These are phyloP conservation scores for Eimeria maxima DNA, from an alignment of 169 alveolate species.

Conservation along the genomic window DNA sequence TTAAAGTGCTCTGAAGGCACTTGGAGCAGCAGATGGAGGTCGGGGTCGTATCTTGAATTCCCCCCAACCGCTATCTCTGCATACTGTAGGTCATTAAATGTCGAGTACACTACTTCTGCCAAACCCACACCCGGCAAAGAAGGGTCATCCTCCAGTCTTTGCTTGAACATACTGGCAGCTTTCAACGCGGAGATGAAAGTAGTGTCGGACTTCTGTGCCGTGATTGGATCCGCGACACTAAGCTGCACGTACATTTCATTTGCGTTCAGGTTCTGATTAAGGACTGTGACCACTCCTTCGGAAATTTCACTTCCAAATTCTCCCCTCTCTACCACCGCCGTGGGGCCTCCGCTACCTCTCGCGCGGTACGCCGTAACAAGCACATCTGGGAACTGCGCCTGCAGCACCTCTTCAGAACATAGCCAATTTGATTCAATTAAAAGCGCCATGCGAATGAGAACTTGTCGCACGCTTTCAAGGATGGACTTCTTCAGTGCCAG, in stretches of 20 bases:
- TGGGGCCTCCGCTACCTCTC: constrained; percentile 74
- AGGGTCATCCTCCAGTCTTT: constrained; percentile 79
- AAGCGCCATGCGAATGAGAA: constrained; percentile 64
- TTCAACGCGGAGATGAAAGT: constrained; percentile 68
- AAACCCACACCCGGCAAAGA: constrained; percentile 82
- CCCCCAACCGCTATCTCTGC: constrained; percentile 71
- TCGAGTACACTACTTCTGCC: constrained; percentile 77
- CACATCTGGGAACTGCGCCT: constrained; percentile 72
- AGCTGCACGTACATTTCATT: constrained; percentile 82
- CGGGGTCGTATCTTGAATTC: constrained; percentile 47
- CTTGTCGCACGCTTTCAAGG: constrained; percentile 73
- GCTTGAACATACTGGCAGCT: constrained; percentile 80
- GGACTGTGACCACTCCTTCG: constrained; percentile 30
- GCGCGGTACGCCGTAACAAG: constrained; percentile 75
- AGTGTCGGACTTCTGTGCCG: constrained; percentile 6
- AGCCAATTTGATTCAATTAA: constrained; percentile 68
- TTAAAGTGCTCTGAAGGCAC: constrained; percentile 75
- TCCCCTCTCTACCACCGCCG: constrained; percentile 75
- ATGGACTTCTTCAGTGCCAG: constrained; percentile 47
- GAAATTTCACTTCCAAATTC: constrained; percentile 78
- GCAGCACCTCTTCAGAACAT: constrained; percentile 53
- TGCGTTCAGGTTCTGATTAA: constrained; percentile 65
- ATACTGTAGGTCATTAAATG: constrained; percentile 73
- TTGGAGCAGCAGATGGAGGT: constrained; percentile 54
- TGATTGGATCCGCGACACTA: constrained; percentile 75